Base-by-base conservation (phyloP, 2,329 filamentous ascomycete species). In the Scleromitrula shiraiana region DNA sequence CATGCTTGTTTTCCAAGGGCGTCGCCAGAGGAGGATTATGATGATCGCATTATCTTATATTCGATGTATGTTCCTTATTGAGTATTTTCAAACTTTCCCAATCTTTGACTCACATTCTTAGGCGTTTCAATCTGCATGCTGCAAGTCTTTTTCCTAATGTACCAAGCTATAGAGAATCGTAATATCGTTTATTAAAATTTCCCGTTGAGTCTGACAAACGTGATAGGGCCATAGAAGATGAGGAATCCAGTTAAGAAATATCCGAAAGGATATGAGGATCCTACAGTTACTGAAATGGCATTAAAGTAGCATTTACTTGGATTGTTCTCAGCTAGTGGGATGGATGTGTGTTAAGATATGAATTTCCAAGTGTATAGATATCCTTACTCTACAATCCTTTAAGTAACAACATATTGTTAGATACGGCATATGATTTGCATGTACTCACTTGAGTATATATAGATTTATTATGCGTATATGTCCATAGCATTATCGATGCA, bases 31-130 rank as follows among this genome's bases (percentile, higher is more conserved):
- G 60, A 65, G 33, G 65, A 68, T 33, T 67, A 60, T 26, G 63
- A 67, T 30, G 64, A 63, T 47, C 56, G 65, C 6, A 63, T 62
- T 43, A 59, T 57, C 9, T 54, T 68, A 12, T 68, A 68, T 20
- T 49, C 48, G n/a, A 33, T 53, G 52, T 56, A 19, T 47, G 50
- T 9, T 35, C 32, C 32, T 8, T 35, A n/a, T 35, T 15, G 7
- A n/a, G n/a, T 35, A n/a, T 19, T 15, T 35, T 15, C 32, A n/a
- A n/a, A n/a, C n/a, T 19, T 19, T 22, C n/a, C 17, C n/a, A 7
- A 7, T 35, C 51, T 38, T 35, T 41, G 30, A 45, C 19, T 50
- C 49, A 23, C 30, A 19, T 20, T 15, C 35, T 7, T 32, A 65
- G 64, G 42, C 59, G 62, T 37, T 65, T 66, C 39, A 62, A 65